Percentiles rank a stretch among this genome's conserved stretches.
Conservation (phyloP, 2,329 filamentous ascomycete genomes). For the Colletotrichum echinochloae region DNA sequence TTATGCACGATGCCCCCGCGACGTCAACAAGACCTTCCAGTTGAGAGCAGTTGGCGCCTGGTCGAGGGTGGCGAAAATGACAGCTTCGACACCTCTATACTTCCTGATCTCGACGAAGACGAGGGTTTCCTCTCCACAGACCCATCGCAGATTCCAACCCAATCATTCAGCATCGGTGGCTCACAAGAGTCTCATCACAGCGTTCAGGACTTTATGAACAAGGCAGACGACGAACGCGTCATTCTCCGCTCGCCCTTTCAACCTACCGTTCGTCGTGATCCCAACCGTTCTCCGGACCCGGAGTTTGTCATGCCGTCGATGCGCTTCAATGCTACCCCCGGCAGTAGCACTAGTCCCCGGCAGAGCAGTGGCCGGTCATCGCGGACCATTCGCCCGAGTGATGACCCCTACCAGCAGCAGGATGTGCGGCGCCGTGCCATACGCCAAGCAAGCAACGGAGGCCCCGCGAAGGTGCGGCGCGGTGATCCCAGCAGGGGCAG, state of each 20-base stretch:
- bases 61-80: conserved; percentile 70
- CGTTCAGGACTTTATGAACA: conserved; percentile 64
- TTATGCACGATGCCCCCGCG: conserved; percentile 34
- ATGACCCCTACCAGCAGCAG: conserved; percentile 44
- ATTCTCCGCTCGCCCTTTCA: conserved; percentile 67
- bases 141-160: conserved; percentile 62
- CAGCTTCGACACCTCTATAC: conserved; percentile 68
- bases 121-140: conserved; percentile 54
- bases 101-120: conserved; percentile 59
- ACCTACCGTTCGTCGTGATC: conserved; percentile 57
- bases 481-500: conserved; percentile 21
- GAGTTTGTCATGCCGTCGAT: conserved; percentile 68
- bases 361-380: conserved; percentile 52
- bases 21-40: conserved; percentile 50
- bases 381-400: conserved; percentile 48
- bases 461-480: conserved; percentile 45
- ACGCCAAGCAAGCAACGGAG: conserved; percentile 39
- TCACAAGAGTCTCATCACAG: conserved; percentile 64
- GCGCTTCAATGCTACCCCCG: conserved; percentile 44
- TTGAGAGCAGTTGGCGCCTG: conserved; percentile 71
- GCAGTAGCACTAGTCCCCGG: conserved; percentile 46
- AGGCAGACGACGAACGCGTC: conserved; percentile 67
- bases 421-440: conserved; percentile 47
- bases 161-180: conserved; percentile 54
- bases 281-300: conserved; percentile 58